Evolutionary conservation across 768 basidiomycete genomes (phyloP).

Genomic region (Russula brevipes): DNA sequence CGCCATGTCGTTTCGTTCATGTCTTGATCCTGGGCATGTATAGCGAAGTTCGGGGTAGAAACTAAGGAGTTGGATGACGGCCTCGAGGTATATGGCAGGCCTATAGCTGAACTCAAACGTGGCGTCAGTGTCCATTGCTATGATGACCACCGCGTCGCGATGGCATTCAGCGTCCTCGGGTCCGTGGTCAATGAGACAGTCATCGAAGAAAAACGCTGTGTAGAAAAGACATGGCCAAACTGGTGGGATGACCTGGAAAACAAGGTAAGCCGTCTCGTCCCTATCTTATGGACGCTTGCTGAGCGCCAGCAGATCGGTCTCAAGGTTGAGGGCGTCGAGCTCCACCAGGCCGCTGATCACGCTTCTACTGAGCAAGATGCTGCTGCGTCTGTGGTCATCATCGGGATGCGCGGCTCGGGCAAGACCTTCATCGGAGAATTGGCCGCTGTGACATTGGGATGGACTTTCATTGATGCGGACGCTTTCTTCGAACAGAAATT

Average conservation of each 20-base stretch:
- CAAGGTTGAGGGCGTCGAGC: slow-evolving; percentile 78
- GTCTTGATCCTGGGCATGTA: background rate
- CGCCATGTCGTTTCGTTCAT: background rate
- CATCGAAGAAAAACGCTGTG: slow-evolving; percentile 94
- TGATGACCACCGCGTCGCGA: slow-evolving; percentile 97
- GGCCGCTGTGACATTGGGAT: slow-evolving; percentile 65
- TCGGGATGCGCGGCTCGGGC: slow-evolving; percentile 97
- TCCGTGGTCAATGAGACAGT: slow-evolving; percentile 67
- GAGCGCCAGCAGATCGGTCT: slow-evolving; percentile 68
- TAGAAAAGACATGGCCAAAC: slow-evolving; percentile 99
- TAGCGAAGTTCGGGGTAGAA: slow-evolving; percentile 92
- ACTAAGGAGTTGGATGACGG: slow-evolving; percentile 92
- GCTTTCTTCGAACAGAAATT: slow-evolving; percentile 63
- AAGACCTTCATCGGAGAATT: slow-evolving; percentile 85
- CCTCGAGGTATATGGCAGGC: slow-evolving; percentile 80
- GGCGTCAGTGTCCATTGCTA: slow-evolving; percentile 91
- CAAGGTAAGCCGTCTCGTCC: slow-evolving; percentile 52
- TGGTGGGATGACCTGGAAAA: slow-evolving; percentile 99
- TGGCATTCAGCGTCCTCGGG: slow-evolving; percentile 92
- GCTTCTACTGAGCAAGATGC: slow-evolving; percentile 39
- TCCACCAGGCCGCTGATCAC: slow-evolving; percentile 40
- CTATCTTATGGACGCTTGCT: slow-evolving; percentile 1
- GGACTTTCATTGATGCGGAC: slow-evolving; percentile 84
- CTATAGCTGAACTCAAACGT: slow-evolving; percentile 52
- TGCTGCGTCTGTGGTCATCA: slow-evolving; percentile 63